Percentiles rank a stretch among this genome's conserved stretches.
These are phyloP conservation scores for Epichloe hybrida DNA, from an alignment of 2,329 filamentous ascomycete species.

Conservation along the genomic window DNA sequence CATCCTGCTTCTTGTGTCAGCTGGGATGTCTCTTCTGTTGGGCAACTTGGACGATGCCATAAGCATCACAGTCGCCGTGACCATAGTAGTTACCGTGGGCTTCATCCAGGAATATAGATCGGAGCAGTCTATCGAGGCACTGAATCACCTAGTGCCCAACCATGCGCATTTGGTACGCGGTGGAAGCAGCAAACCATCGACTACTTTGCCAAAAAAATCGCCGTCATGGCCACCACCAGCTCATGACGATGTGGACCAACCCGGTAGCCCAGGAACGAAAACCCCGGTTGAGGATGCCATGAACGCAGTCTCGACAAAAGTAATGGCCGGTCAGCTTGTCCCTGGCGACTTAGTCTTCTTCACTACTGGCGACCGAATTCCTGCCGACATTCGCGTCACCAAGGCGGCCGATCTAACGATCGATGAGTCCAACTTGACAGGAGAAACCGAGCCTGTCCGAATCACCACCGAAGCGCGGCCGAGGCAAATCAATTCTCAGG, in stretches of 20 bases:
- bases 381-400: slow-evolving; percentile 89
- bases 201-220: slow-evolving; percentile 21
- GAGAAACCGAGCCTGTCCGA: slow-evolving; percentile 85
- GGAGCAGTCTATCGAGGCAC: slow-evolving; percentile 89
- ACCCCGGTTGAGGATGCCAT: slow-evolving; percentile 50
- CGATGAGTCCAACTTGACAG: slow-evolving; percentile 92
- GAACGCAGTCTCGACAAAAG: slow-evolving; percentile 65
- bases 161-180: slow-evolving; percentile 85
- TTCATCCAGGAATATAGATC: slow-evolving; percentile 97
- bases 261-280: slow-evolving; percentile 29
- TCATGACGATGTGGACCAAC: slow-evolving; percentile 31
- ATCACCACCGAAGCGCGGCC: slow-evolving; percentile 53
- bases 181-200: slow-evolving; percentile 22
- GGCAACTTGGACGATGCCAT: slow-evolving; percentile 91
- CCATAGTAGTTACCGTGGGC: slow-evolving; percentile 89
- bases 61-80: slow-evolving; percentile 90
- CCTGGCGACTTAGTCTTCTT: slow-evolving; percentile 89
- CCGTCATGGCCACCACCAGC: slow-evolving; percentile 35
- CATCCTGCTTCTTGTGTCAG: slow-evolving; percentile 77
- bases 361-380: slow-evolving; percentile 89
- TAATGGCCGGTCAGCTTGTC: slow-evolving; percentile 77
- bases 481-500: slow-evolving; percentile 15
- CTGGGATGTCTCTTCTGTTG: slow-evolving; percentile 75
- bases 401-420: slow-evolving; percentile 82
- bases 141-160: slow-evolving; percentile 88